Conservation (phyloP, 495 filamentous ascomycete species). For the Neurospora intermedia region DNA sequence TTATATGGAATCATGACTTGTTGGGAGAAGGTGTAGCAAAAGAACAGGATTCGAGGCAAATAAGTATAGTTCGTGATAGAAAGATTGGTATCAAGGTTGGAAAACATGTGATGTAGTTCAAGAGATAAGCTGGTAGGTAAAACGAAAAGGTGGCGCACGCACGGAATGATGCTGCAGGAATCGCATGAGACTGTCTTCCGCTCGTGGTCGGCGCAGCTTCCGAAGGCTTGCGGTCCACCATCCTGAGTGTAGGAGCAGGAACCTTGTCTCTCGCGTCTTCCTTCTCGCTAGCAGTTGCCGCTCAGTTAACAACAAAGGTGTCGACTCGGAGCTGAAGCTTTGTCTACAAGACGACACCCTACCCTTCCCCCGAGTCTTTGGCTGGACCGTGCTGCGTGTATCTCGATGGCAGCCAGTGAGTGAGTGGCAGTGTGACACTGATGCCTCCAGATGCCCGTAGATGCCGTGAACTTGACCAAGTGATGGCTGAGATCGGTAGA, state of each 20-base stretch:
- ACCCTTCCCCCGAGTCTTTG: neutral
- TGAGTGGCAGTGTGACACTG: neutral
- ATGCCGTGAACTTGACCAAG: neutral
- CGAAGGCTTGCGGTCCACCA: slow-evolving; percentile 22
- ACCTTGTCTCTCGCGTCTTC: neutral
- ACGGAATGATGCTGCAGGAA: slow-evolving; percentile 40
- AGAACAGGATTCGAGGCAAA: neutral
- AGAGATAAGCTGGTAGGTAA: slow-evolving; percentile 8
- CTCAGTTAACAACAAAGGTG: neutral
- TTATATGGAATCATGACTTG: neutral
- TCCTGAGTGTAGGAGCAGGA: slow-evolving; percentile 3
- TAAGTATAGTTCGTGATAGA: neutral
- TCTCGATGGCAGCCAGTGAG: neutral
- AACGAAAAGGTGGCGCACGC: slow-evolving; percentile 17
- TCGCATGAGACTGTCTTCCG: slow-evolving; percentile 30
- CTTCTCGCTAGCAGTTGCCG: neutral
- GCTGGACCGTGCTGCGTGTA: neutral
- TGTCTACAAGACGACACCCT: neutral
- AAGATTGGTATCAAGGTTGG: neutral
- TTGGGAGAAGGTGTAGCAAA: neutral
- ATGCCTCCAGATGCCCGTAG: neutral
- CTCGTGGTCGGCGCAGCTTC: slow-evolving; percentile 26
- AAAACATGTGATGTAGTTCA: neutral
- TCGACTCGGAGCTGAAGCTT: neutral
- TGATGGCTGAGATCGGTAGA: neutral